A percentile compares a stretch with the other conserved stretches of the same genome.
Conservation (phyloP, 2,329 filamentous ascomycete genomes). For the Aspergillus floridensis region DNA sequence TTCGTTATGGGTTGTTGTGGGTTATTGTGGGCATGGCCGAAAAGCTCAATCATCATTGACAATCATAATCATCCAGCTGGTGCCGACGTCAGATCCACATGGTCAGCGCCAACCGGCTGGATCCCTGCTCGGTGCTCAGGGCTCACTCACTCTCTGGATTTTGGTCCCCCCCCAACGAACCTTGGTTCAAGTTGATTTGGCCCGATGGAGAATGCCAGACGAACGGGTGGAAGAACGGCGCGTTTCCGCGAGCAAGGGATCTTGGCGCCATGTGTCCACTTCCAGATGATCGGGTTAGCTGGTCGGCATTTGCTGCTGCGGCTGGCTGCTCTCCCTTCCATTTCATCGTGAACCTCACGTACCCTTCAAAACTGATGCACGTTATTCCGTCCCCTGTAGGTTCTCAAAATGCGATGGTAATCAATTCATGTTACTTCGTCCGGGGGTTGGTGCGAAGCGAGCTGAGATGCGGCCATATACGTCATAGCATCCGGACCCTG, state of each 20-base stretch:
- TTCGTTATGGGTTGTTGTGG: too few species aligned
- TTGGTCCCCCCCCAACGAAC: not conserved
- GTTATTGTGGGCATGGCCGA: not conserved
- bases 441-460: not conserved
- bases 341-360: not conserved
- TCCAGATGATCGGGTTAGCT: not conserved
- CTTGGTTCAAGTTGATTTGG: not conserved
- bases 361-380: too few species aligned
- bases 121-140: not conserved
- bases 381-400: too few species aligned
- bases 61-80: not conserved
- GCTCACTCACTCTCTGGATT: not conserved
- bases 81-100: conserved; percentile 31
- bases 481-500: not conserved
- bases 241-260: conserved; percentile 4
- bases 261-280: not conserved
- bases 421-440: not conserved
- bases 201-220: conserved; percentile 5
- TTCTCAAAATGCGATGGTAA: not conserved
- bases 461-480: not conserved
- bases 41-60: not conserved
- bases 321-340: not conserved
- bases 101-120: conserved; percentile 14
- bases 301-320: not conserved
- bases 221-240: conserved; percentile 7